These are phyloP conservation scores for Bonnemaisonia californica DNA, from an alignment of 31 red algal species.

Conservation along the genomic window DNA sequence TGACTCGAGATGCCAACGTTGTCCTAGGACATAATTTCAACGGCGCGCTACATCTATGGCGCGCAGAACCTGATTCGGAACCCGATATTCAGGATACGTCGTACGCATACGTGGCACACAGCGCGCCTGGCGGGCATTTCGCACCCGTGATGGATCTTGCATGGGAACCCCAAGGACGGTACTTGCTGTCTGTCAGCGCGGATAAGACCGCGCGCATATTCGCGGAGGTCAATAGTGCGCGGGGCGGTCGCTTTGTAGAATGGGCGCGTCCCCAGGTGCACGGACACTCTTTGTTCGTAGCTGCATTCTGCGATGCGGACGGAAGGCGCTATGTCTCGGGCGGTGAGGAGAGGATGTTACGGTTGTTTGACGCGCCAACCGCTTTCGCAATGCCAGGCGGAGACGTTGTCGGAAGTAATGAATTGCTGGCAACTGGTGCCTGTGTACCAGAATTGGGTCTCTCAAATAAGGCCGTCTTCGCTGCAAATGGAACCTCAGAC, in stretches of 20 bases:
- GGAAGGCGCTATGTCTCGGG: constrained; percentile 56
- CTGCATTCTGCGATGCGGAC: constrained; percentile 50
- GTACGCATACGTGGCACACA: constrained; percentile 36
- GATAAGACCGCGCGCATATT: constrained; percentile 73
- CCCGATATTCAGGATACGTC: background rate
- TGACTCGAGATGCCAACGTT: background rate
- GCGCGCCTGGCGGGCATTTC: constrained; percentile 63
- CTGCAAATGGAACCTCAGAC: background rate
- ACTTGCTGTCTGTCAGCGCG: constrained; percentile 44
- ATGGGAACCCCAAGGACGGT: constrained; percentile 69
- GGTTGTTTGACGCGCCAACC: constrained; percentile 70
- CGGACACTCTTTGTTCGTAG: constrained; percentile 61
- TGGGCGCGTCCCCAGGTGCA: constrained; percentile 75
- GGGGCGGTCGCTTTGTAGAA: constrained; percentile 41
- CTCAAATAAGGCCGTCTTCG: constrained; percentile 73
- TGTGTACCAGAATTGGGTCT: constrained; percentile 67
- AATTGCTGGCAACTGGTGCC: constrained; percentile 8
- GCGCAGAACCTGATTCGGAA: background rate
- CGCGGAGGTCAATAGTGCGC: constrained; percentile 30
- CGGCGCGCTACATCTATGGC: constrained; percentile 71
- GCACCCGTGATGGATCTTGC: constrained; percentile 46
- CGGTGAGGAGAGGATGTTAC: constrained; percentile 65
- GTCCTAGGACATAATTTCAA: constrained; percentile 59
- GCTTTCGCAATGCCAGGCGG: constrained; percentile 41
- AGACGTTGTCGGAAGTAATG: background rate